phyloP scores from a whole-genome alignment of 495 filamentous ascomycete genomes.

The Neurospora terricola region DNA sequence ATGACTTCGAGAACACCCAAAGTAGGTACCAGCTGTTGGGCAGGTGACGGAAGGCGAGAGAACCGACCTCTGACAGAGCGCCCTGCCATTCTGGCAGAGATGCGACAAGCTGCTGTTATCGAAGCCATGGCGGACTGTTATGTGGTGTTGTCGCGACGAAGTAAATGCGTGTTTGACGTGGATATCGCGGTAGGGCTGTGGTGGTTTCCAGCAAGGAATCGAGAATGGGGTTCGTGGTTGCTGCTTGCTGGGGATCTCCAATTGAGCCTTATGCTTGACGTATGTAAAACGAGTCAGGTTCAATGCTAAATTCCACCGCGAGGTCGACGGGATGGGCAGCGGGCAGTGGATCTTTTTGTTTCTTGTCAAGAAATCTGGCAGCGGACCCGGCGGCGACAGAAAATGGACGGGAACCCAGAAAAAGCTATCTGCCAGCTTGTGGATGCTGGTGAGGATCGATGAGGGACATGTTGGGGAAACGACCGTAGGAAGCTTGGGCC shows the following conservation, averaged over 20 bases:
- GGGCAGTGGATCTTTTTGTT: neutral
- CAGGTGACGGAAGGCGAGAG: neutral
- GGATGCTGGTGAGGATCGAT: neutral
- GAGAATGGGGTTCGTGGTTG: neutral
- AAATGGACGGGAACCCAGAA: neutral
- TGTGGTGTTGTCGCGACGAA: neutral
- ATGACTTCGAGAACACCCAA: neutral
- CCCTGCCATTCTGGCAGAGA: slow-evolving; percentile 38
- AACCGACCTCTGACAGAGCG: slow-evolving; percentile 39
- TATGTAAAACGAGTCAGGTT: neutral
- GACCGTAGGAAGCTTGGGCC: neutral
- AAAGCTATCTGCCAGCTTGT: neutral
- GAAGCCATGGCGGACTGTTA: slow-evolving; percentile 36
- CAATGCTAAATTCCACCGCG: neutral
- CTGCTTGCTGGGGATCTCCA: neutral
- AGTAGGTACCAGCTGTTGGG: neutral
- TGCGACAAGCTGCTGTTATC: slow-evolving; percentile 37
- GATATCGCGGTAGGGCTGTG: neutral
- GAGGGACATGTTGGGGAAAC: slow-evolving; percentile 4
- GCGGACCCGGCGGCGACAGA: neutral
- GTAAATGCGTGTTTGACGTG: neutral
- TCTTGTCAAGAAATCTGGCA: neutral
- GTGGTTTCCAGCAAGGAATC: neutral
- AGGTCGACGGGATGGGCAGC: neutral
- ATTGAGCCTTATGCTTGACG: neutral